A percentile compares a stretch with the other conserved stretches of the same genome.
Conservation (phyloP, 106 monocot genomes). For the Apostasia ramifera region DNA sequence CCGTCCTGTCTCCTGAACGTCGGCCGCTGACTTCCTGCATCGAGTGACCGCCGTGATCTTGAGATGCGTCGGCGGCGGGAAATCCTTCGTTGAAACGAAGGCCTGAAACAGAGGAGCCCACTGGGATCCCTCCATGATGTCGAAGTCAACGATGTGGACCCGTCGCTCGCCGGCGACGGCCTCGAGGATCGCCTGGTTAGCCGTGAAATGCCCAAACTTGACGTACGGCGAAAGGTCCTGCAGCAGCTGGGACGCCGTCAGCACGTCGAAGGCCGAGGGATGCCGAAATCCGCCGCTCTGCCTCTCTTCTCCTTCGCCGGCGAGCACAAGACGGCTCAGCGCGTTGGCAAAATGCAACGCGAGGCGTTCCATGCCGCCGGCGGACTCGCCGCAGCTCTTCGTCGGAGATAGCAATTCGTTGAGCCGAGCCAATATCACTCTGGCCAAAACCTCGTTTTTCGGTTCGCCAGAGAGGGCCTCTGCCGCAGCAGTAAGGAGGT, state of each 20-base stretch:
- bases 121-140: conserved; percentile 46
- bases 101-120: conserved; percentile 61
- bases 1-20: conserved; percentile 37
- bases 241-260: conserved; percentile 42
- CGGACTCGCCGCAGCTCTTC: background rate
- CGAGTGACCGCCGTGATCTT: conserved; percentile 42
- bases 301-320: background rate
- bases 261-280: conserved; percentile 8
- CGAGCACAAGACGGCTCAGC: conserved; percentile 29
- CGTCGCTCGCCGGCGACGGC: conserved; percentile 24
- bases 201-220: conserved; percentile 58
- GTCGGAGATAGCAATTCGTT: conserved; percentile 28
- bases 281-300: background rate
- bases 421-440: conserved; percentile 71
- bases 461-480: conserved; percentile 31
- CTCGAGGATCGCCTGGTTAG: conserved; percentile 58
- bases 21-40: conserved; percentile 1
- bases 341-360: conserved; percentile 51
- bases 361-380: conserved; percentile 32
- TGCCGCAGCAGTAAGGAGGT: conserved; percentile 39
- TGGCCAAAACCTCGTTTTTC: conserved; percentile 27
- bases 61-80: conserved; percentile 37
- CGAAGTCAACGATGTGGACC: conserved; percentile 50
- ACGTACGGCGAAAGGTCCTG: conserved; percentile 59
- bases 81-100: conserved; percentile 19